Evolutionary conservation across 331 rosid species (phyloP).

Genomic region (Prunus yedoensis): DNA sequence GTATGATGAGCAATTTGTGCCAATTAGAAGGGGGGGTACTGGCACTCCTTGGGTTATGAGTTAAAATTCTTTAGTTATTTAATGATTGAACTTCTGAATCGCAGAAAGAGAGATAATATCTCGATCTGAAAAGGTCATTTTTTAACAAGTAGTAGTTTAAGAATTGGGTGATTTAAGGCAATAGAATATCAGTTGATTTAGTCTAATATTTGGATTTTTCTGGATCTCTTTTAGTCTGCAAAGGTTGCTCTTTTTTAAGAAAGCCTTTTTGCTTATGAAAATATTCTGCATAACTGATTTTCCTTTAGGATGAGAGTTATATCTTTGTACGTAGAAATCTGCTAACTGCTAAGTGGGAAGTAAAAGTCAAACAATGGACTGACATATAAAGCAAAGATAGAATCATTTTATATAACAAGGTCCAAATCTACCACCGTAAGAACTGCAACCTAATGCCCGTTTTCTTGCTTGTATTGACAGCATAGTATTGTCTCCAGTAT

Average conservation of each 20-base stretch:
- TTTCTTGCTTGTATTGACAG: no score
- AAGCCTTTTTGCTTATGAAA: background rate
- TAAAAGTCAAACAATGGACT: background rate
- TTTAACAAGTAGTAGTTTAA: background rate
- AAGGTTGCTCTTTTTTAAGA: background rate
- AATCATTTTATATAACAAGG: background rate
- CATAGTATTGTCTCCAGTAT: no score
- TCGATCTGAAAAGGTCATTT: background rate
- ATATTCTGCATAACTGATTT: background rate
- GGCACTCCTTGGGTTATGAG: background rate
- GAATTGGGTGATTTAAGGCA: background rate
- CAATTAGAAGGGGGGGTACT: background rate
- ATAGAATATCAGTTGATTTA: background rate
- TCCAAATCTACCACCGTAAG: background rate
- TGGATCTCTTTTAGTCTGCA: background rate
- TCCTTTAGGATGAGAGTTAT: background rate
- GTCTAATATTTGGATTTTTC: background rate
- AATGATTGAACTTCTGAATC: background rate
- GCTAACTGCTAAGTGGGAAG: background rate
- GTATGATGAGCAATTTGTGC: background rate
- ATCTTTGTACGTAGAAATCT: no score
- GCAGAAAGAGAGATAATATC: background rate
- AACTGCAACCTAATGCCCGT: background rate
- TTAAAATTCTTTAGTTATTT: background rate
- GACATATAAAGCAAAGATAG: background rate